A percentile compares a stretch with the other conserved stretches of the same genome.
Conservation (phyloP, 805 yeast genomes). For the Jamesozyma lodderae region DNA sequence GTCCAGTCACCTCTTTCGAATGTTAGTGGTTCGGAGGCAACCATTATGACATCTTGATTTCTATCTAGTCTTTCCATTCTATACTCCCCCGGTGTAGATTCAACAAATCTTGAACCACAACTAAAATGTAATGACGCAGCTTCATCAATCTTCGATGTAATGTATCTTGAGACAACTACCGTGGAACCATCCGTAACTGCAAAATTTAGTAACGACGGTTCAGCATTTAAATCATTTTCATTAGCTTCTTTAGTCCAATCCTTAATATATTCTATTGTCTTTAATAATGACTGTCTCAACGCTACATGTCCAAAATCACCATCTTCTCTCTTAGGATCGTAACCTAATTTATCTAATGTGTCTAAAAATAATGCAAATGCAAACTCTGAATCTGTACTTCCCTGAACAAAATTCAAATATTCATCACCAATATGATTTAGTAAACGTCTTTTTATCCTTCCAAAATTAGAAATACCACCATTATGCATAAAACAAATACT, state of each 20-base stretch:
- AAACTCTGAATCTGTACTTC: conserved; percentile 94
- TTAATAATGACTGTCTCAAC: conserved; percentile 58
- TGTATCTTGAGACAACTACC: conserved; percentile 80
- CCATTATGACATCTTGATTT: conserved; percentile 91
- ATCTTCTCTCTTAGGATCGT: conserved; percentile 46
- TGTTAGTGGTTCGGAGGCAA: conserved; percentile 93
- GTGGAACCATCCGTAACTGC: conserved; percentile 91
- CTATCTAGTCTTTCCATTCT: conserved; percentile 90
- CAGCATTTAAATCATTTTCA: conserved; percentile 20
- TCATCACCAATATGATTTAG: conserved; percentile 69
- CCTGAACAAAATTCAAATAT: conserved; percentile 74
- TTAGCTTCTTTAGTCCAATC: conserved; percentile 66
- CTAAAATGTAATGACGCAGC: conserved; percentile 95
- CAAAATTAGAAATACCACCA: conserved; percentile 76
- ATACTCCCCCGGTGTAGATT: conserved; percentile 84
- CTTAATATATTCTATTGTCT: conserved; percentile 66
- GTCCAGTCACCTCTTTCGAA: conserved; percentile 98
- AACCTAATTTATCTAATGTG: conserved; percentile 64
- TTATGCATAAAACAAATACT: conserved; percentile 94
- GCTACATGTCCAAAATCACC: conserved; percentile 45
- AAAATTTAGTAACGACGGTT: conserved; percentile 82
- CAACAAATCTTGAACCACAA: conserved; percentile 85
- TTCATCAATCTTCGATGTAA: conserved; percentile 82
- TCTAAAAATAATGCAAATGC: conserved; percentile 84
- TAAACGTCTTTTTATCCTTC: conserved; percentile 60